A percentile compares a stretch with the other conserved stretches of the same genome.
Conservation (phyloP, 2,329 filamentous ascomycete genomes). For the Ophiostoma sp. region DNA sequence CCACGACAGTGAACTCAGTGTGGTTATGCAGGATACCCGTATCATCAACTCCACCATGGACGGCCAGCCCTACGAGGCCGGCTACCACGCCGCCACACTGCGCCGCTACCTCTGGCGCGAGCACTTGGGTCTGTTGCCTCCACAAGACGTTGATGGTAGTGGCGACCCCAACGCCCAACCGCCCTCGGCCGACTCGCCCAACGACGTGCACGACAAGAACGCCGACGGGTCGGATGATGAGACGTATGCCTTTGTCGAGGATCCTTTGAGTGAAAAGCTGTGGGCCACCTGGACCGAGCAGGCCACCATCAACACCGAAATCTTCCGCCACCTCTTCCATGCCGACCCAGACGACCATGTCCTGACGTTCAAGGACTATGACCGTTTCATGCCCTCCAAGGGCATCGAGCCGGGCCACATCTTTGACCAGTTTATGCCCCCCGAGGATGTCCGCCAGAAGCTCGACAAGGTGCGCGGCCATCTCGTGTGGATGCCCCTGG, state of each 20-base stretch:
- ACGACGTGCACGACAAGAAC: slow-evolving; percentile 55
- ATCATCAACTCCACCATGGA: slow-evolving; percentile 73
- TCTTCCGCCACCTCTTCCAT: slow-evolving; percentile 80
- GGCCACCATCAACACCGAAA: slow-evolving; percentile 69
- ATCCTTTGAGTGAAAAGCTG: slow-evolving; percentile 67
- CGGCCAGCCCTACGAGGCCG: slow-evolving; percentile 71
- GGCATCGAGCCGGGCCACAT: slow-evolving; percentile 81
- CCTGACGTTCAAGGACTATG: slow-evolving; percentile 87
- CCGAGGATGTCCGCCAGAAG: slow-evolving; percentile 70
- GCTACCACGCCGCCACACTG: slow-evolving; percentile 74
- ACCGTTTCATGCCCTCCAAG: slow-evolving; percentile 69
- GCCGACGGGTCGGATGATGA: slow-evolving; percentile 50
- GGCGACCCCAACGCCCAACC: slow-evolving; percentile 76
- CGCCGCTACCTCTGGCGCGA: slow-evolving; percentile 87
- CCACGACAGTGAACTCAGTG: slow-evolving; percentile 87
- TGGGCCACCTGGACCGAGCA: slow-evolving; percentile 68
- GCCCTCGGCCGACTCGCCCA: slow-evolving; percentile 64
- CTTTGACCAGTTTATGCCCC: slow-evolving; percentile 75
- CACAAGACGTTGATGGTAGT: slow-evolving; percentile 67
- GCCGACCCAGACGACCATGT: slow-evolving; percentile 87
- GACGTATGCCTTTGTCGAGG: slow-evolving; percentile 64
- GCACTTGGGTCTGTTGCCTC: slow-evolving; percentile 79
- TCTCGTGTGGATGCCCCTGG: slow-evolving; percentile 91
- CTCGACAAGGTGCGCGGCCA: slow-evolving; percentile 82
- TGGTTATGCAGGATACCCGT: slow-evolving; percentile 83